Conservation (phyloP, 2,329 filamentous ascomycete genomes). For the Fusarium sp. region DNA sequence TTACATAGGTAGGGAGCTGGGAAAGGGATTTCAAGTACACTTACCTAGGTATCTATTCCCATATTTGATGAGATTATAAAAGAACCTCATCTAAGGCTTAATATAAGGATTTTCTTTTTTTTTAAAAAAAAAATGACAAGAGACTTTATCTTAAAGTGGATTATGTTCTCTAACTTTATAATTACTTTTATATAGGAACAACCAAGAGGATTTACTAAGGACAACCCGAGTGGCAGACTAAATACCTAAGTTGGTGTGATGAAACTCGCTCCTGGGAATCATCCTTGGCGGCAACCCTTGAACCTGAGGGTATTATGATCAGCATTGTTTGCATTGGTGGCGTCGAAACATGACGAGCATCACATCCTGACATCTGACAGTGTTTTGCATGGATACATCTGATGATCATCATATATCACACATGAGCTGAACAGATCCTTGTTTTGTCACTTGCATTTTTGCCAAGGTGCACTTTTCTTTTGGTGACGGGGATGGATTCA, state of each 20-base stretch:
- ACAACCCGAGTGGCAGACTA: neutral
- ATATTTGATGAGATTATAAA: neutral
- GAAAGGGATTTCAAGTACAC: neutral
- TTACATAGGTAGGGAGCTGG: neutral
- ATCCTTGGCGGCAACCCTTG: neutral
- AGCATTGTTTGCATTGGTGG: conserved; percentile 1
- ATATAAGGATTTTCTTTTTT: neutral
- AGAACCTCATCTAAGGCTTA: neutral
- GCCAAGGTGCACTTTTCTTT: neutral
- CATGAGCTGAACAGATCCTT: neutral
- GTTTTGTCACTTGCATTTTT: neutral
- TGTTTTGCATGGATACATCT: neutral
- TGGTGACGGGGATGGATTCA: conserved; percentile 2
- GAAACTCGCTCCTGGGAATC: neutral
- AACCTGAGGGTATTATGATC: neutral
- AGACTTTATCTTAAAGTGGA: neutral
- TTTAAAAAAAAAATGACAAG: neutral
- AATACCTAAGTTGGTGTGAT: neutral
- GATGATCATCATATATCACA: neutral
- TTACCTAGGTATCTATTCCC: neutral
- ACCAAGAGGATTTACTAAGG: neutral
- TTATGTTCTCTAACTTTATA: neutral
- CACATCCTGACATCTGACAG: neutral
- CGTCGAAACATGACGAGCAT: neutral
- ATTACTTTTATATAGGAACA: neutral